Base-by-base conservation (phyloP, 1,284 basidiomycete genomes). In the Sporisorium scitamineum region DNA sequence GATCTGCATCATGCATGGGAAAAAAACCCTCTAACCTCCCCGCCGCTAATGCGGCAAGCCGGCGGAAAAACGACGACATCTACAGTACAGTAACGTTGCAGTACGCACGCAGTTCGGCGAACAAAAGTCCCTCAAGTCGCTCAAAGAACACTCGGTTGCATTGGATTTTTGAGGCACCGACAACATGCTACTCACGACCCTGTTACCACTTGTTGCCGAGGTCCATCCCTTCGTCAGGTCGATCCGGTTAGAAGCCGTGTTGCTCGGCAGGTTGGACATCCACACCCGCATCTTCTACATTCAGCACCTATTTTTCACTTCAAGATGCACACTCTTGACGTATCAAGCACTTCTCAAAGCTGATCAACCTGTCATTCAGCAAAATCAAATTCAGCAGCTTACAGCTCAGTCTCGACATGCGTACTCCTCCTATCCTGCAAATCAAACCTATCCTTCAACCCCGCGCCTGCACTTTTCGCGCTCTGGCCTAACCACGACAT, bases 361-460 rank as follows among this genome's bases (percentile, higher is more conserved):
- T n/a, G n/a, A n/a, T n/a, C n/a, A n/a, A n/a, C n/a, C n/a, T n/a
- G n/a, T n/a, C n/a, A n/a, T n/a, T n/a, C n/a, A n/a, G n/a, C n/a
- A n/a, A n/a, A n/a, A n/a, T n/a, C n/a, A n/a, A n/a, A n/a, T n/a
- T n/a, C n/a, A n/a, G n/a, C n/a, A n/a, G n/a, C n/a, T n/a, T n/a
- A 77, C 47, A 77, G 20, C 54, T 79, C 77, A 16, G 67, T 74
- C 55, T 79, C 77, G 22, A 78, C 64, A 18, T 71, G 55, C 14
- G 54, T 52, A 5, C 22, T 16, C 45, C 75, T 34, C 29, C 75
- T 47, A 22, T 79, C 75, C 57, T 62, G 55, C 14, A 79, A 13
- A 32, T 56, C 73, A n/a, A 79, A 51, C 32, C 37, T 57, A 4
- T 34, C 57, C 39, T 52, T 59, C 31, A 67, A 26, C 27, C 54